A percentile compares a stretch with the other conserved stretches of the same genome.
Evolutionary conservation across 2,329 filamentous ascomycete genomes (phyloP).

Genomic region (Fusarium udum): DNA sequence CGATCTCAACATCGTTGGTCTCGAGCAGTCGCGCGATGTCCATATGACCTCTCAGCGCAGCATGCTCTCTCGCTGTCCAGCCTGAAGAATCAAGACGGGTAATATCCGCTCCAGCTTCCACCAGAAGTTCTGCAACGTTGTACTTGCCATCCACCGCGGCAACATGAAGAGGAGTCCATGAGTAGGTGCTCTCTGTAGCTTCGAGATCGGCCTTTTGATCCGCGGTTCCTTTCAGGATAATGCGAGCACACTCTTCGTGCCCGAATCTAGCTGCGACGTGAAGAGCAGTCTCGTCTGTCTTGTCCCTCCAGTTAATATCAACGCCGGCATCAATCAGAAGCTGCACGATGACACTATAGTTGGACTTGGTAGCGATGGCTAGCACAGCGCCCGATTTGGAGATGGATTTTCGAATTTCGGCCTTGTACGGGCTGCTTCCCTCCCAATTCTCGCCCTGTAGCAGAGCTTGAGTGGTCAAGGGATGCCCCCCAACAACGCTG

Average conservation of each 20-base stretch:
- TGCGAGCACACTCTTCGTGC: slow-evolving; percentile 80
- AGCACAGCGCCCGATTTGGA: slow-evolving; percentile 89
- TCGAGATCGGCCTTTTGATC: slow-evolving; percentile 80
- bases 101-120: slow-evolving; percentile 80
- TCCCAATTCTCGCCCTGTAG: slow-evolving; percentile 83
- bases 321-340: slow-evolving; percentile 90
- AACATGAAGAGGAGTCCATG: slow-evolving; percentile 95
- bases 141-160: slow-evolving; percentile 89
- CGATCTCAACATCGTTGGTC: slow-evolving; percentile 54
- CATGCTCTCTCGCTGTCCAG: slow-evolving; percentile 95
- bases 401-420: slow-evolving; percentile 72
- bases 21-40: slow-evolving; percentile 77
- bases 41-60: slow-evolving; percentile 87
- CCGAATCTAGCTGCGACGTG: slow-evolving; percentile 92
- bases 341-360: slow-evolving; percentile 84
- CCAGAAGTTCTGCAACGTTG: slow-evolving; percentile 77
- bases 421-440: slow-evolving; percentile 68
- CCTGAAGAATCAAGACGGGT: slow-evolving; percentile 83
- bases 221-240: slow-evolving; percentile 75
- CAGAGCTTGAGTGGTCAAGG: slow-evolving; percentile 82
- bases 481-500: slow-evolving; percentile 90
- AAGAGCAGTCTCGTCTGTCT: slow-evolving; percentile 88
- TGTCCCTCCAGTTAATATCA: slow-evolving; percentile 92
- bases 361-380: slow-evolving; percentile 86
- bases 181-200: slow-evolving; percentile 82